A percentile compares a stretch with the other conserved stretches of the same genome.
These are phyloP conservation scores for Linnemannia schmuckeri DNA, from an alignment of 192 early-diverging fungal species.

Conservation along the genomic window DNA sequence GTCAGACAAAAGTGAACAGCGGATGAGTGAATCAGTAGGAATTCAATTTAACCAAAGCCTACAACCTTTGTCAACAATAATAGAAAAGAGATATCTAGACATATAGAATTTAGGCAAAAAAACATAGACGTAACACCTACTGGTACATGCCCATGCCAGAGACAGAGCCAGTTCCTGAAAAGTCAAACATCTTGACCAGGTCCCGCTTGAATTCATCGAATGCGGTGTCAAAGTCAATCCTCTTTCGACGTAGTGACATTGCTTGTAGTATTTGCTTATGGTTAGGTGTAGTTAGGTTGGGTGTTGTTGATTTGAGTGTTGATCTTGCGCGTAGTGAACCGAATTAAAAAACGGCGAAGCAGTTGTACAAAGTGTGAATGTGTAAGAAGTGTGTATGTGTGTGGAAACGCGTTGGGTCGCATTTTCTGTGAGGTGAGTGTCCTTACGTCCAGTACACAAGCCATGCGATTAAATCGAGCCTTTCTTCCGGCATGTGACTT, in stretches of 20 bases:
- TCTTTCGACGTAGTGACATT: slow-evolving; percentile 69
- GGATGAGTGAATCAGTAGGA: not conserved
- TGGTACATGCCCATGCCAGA: slow-evolving; percentile 82
- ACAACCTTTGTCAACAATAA: not conserved
- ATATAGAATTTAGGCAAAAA: not conserved
- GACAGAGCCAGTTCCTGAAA: slow-evolving; percentile 61
- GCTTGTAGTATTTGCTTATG: not conserved
- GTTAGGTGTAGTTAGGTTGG: not conserved
- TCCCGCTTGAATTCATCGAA: slow-evolving; percentile 63
- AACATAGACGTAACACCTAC: slow-evolving; percentile 51
- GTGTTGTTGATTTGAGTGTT: not conserved
- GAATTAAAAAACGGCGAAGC: not conserved
- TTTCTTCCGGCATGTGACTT: no score
- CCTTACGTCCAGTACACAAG: no score
- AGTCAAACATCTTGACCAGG: slow-evolving; percentile 67
- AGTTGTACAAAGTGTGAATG: not conserved
- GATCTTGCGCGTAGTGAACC: not conserved
- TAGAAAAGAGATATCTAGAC: not conserved
- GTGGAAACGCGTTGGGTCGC: not conserved
- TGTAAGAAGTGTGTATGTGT: not conserved
- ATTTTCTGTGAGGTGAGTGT: no score
- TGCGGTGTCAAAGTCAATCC: slow-evolving; percentile 63
- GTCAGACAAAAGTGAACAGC: not conserved
- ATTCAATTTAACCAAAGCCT: not conserved
- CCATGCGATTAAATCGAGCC: no score